Conservation (phyloP, 257 asterid species). For the Ocimum tenuiflorum region DNA sequence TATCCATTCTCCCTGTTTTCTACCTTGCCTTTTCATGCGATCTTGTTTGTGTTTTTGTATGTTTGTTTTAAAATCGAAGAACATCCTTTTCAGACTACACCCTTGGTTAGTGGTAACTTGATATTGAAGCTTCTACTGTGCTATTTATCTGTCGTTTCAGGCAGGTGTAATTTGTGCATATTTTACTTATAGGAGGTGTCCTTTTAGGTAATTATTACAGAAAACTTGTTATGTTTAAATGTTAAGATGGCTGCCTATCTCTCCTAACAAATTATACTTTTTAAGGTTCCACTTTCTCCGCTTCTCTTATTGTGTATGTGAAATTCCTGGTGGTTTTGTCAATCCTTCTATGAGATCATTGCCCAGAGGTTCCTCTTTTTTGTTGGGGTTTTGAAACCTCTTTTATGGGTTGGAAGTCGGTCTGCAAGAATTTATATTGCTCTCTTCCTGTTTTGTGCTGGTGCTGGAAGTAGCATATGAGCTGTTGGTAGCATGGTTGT, state of each 20-base stretch:
- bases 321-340: neutral
- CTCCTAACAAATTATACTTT: neutral
- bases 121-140: neutral
- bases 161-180: neutral
- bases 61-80: neutral
- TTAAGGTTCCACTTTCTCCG: neutral
- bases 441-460: neutral
- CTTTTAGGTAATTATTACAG: neutral
- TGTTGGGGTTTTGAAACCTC: neutral
- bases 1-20: neutral
- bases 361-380: neutral
- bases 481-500: neutral
- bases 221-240: too few species aligned
- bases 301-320: neutral
- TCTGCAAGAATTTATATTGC: too few species aligned
- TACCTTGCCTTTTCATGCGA: conserved; percentile 5
- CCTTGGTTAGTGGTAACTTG: neutral
- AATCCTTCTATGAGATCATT: neutral
- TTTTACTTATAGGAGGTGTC: neutral
- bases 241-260: too few species aligned
- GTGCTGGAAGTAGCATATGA: neutral
- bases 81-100: neutral
- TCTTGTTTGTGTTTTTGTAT: neutral
- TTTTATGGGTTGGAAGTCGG: too few species aligned
- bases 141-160: neutral